A percentile compares a stretch with the other conserved stretches of the same genome.
These are phyloP conservation scores for Ganoderma leucocontextum DNA, from an alignment of 1,284 basidiomycete species.

Conservation along the genomic window DNA sequence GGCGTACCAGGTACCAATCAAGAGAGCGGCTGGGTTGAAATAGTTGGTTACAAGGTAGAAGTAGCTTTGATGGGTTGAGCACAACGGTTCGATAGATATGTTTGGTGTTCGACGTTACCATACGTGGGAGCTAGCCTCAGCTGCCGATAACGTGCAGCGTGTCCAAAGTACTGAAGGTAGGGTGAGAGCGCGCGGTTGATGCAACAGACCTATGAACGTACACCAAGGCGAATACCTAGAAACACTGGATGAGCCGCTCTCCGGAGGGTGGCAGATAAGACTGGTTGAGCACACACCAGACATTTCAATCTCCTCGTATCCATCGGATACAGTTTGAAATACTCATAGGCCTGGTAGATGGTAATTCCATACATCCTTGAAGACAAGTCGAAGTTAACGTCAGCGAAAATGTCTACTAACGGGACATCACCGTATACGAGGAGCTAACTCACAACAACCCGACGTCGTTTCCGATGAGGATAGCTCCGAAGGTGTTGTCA, in stretches of 20 bases:
- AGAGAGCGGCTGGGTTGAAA: slow-evolving; percentile 5
- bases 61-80: background rate
- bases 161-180: background rate
- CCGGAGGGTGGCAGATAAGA: background rate
- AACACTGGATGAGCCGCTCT: background rate
- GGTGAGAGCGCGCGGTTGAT: background rate
- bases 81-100: background rate
- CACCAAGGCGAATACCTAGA: slow-evolving; percentile 2
- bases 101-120: background rate
- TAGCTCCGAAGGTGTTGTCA: slow-evolving; percentile 2
- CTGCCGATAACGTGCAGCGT: slow-evolving; percentile 2
- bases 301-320: slow-evolving; percentile 5
- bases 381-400: background rate
- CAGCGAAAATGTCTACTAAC: background rate
- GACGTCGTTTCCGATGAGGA: slow-evolving; percentile 3
- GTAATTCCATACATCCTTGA: slow-evolving; percentile 4
- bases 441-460: background rate
- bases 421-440: background rate
- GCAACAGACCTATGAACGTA: background rate
- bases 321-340: background rate
- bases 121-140: too few relatives aligned
- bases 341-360: background rate
- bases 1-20: slow-evolving; percentile 1
- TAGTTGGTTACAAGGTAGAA: slow-evolving; percentile 5
- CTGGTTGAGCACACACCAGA: background rate